Conservation (phyloP, 2,329 filamentous ascomycete genomes). For the Colletotrichum tropicale region DNA sequence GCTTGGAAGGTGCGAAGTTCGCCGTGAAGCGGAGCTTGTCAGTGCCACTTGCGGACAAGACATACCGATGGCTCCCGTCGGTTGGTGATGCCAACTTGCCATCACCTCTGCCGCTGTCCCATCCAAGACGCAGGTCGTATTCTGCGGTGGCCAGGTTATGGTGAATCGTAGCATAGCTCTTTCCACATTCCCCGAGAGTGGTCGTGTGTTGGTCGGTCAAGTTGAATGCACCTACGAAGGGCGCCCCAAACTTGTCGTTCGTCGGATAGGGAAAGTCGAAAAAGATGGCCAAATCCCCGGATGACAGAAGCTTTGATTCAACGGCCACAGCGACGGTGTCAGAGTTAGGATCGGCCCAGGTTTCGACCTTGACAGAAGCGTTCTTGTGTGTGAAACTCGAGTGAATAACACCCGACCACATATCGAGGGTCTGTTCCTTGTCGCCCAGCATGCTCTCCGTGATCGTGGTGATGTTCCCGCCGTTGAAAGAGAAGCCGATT, state of each 20-base stretch:
- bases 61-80: constrained; percentile 46
- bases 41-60: constrained; percentile 32
- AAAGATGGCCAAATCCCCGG: constrained; percentile 46
- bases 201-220: constrained; percentile 49
- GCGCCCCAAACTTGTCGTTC: constrained; percentile 57
- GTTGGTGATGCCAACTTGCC: constrained; percentile 36
- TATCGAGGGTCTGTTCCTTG: constrained; percentile 48
- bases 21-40: constrained; percentile 32
- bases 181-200: constrained; percentile 26
- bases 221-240: constrained; percentile 58
- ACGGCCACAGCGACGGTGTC: constrained; percentile 50
- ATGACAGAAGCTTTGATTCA: constrained; percentile 42
- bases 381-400: constrained; percentile 49
- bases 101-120: constrained; percentile 30
- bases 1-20: constrained; percentile 33
- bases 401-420: constrained; percentile 50
- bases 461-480: constrained; percentile 28
- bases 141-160: constrained; percentile 47
- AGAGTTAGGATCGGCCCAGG: constrained; percentile 47
- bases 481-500: constrained; percentile 50
- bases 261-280: constrained; percentile 58
- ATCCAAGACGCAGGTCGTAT: constrained; percentile 44
- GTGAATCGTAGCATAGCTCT: constrained; percentile 39
- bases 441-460: constrained; percentile 42
- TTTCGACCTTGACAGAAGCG: constrained; percentile 43